Percentiles rank a stretch among this genome's conserved stretches.
Conservation (phyloP, 1,139 yeast genomes). For the Pichia sp. region DNA sequence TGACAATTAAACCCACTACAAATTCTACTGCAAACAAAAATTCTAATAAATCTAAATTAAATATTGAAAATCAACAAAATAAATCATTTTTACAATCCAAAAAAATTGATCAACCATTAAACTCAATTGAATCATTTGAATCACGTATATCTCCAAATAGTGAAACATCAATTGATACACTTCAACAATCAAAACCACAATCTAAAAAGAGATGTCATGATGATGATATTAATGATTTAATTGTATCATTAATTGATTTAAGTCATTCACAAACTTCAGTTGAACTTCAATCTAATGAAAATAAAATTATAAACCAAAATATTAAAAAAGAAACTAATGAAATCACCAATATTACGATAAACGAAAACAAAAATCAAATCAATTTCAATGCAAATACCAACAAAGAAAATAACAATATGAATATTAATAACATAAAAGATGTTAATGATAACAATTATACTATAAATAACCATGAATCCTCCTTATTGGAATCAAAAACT, state of each 20-base stretch:
- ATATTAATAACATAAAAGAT: too few relatives aligned
- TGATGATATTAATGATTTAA: slow-evolving; percentile 30
- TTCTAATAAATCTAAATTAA: too few relatives aligned
- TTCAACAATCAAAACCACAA: neutral
- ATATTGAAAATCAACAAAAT: too few relatives aligned
- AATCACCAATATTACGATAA: neutral
- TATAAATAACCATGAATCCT: too few relatives aligned
- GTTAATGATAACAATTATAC: too few relatives aligned
- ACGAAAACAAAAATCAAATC: neutral
- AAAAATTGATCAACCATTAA: too few relatives aligned
- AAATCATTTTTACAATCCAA: too few relatives aligned
- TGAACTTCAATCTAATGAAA: neutral
- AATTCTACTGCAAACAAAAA: too few relatives aligned
- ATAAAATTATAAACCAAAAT: neutral
- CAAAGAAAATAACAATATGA: too few relatives aligned
- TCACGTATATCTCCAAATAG: neutral
- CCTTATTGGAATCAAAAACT: neutral
- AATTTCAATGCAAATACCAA: too few relatives aligned
- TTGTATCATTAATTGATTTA: slow-evolving; percentile 29
- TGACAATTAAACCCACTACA: too few relatives aligned
- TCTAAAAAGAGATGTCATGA: slow-evolving; percentile 17
- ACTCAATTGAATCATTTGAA: too few relatives aligned
- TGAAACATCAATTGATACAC: neutral
- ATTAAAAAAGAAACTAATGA: neutral
- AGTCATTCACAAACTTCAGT: slow-evolving; percentile 22